Evolutionary conservation across 352 stramenopile species (phyloP), one percentile per base, ranked within the genome.

Genomic region (Phytophthora lateralis): DNA sequence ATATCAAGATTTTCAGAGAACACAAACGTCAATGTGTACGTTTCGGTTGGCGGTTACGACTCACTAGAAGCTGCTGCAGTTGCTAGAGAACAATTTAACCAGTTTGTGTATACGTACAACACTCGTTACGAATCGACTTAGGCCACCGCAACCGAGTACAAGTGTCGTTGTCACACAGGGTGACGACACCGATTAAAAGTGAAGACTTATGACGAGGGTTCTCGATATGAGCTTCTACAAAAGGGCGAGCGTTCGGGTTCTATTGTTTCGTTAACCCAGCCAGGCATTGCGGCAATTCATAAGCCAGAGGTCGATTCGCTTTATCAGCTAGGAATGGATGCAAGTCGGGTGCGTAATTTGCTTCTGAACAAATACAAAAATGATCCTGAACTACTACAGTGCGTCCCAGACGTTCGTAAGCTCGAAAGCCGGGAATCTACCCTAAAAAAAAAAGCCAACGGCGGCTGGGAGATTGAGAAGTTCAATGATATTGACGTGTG

Each of bases 251-350:
- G 50, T 14, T 18, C 1, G 2, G 29, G 48, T 5, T 0, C 8
- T 9, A 10, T 9, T 42, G 15, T 0, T 12, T 21, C 11, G 34
- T 60, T 8, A 29, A 38, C 5, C 20, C 7, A 24, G 0, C 17
- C 15, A n/a, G 43, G 37, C 6, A 66, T 60, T 47, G 50, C 27
- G 6, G 26, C 27, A 6, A 15, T 56, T 17, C 12, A 56, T 9
- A 66, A 55, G 11, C 37, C 37, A 9, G 50, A 55, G 11, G 21
- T 66, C 10, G 59, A 61, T 39, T 27, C 48, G 5, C 49, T 66
- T 1, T 18, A 60, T 15, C 15, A 39, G 2, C 43, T 66, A 20
- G 59, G 59, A 3, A 61, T 60, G 43, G 11, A 18, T 0, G 50
- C 43, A 8, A 17, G 50, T 11, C 17, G 50, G 2, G 17, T 53